Percentiles rank a stretch among this genome's conserved stretches.
Evolutionary conservation across 1,284 basidiomycete species (phyloP).

Genomic region (Takashimella tepidaria): DNA sequence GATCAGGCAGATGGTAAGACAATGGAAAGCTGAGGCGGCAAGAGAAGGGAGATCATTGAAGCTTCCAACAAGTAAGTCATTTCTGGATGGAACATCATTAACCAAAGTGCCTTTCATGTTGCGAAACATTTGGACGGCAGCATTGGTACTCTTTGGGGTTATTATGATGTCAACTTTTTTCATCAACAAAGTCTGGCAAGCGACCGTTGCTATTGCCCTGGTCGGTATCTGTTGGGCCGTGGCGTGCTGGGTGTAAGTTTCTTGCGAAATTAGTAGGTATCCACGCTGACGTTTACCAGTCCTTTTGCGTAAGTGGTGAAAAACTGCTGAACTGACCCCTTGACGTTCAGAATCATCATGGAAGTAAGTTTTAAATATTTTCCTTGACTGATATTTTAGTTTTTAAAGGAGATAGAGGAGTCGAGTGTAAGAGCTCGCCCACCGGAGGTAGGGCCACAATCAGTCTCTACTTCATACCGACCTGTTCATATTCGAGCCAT

Average conservation of each 20-base stretch:
- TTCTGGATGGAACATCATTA: conserved; percentile 1
- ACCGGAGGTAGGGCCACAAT: conserved; percentile 2
- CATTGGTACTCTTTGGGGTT: conserved; percentile 68
- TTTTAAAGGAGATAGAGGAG: conserved; percentile 69
- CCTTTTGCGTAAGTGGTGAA: conserved; percentile 34
- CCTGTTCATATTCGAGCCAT: conserved; percentile 51
- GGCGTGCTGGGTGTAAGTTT: conserved; percentile 73
- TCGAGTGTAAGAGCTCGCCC: conserved; percentile 2
- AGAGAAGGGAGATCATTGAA: conserved; percentile 63
- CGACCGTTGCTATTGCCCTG: conserved; percentile 71
- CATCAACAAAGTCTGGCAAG: conserved; percentile 69
- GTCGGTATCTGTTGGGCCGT: conserved; percentile 93
- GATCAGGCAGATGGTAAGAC: conserved; percentile 62
- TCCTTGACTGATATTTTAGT: conserved; percentile 49
- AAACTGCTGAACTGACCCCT: neutral
- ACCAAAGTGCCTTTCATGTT: conserved; percentile 68
- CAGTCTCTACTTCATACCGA: conserved; percentile 19
- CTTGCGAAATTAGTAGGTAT: neutral
- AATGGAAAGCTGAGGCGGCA: conserved; percentile 76
- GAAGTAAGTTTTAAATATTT: too few species aligned
- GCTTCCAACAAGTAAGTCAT: conserved; percentile 58
- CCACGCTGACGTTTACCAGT: conserved; percentile 15
- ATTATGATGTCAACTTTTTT: conserved; percentile 80
- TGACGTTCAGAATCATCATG: conserved; percentile 83
- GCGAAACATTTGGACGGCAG: conserved; percentile 85